Base-by-base conservation (phyloP, 805 yeast genomes). In the Saccharomyces eubayanus region DNA sequence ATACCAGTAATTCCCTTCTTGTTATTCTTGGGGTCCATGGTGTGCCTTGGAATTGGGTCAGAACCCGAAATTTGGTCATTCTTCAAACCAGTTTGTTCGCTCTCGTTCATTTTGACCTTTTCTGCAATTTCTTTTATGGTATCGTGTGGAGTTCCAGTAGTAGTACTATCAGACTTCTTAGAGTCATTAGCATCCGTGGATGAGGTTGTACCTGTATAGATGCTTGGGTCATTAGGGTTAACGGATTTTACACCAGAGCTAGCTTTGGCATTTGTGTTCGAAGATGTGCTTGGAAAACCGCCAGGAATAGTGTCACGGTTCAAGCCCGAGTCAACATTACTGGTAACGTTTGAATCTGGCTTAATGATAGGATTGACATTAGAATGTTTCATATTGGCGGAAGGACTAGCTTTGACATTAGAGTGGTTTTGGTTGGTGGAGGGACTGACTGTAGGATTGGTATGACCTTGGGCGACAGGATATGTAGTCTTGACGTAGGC, bases 131-230 rank as follows among this genome's bases (percentile, higher is more conserved):
- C 48, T 27, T 10, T 46, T 5, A 41, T 28, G n/a, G 58, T 58
- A 55, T 58, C 55, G n/a, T 58, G 58, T 29, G 60, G 60, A 46
- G 55, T 51, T 14, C 51, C 53, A 6, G 45, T 50, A 10, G 29
- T 16, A 3, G 24, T 16, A 16, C 16, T 16, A 16, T 6, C 5
- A 36, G 21, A 16, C 21, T 16, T 16, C 10, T 36, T 31, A 6
- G 24, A 24, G 24, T 24, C 3, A 24, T 24, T 31, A n/a, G 20
- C 20, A 4, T 31, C 41, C 1, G 20, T 5, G n/a, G 41, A 14
- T 6, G 43, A 10, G 20, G 24, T 36, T 6, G 43, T 16, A 11
- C 20, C 43, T 11, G 11, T 36, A 16, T 36, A 36, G 12, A 36
- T 21, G 6, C 43, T 36, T 16, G 43, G 43, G 24, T 36, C 43